phyloP scores from a whole-genome alignment of 805 yeast genomes.

The Pichia rugopelliculosa region DNA sequence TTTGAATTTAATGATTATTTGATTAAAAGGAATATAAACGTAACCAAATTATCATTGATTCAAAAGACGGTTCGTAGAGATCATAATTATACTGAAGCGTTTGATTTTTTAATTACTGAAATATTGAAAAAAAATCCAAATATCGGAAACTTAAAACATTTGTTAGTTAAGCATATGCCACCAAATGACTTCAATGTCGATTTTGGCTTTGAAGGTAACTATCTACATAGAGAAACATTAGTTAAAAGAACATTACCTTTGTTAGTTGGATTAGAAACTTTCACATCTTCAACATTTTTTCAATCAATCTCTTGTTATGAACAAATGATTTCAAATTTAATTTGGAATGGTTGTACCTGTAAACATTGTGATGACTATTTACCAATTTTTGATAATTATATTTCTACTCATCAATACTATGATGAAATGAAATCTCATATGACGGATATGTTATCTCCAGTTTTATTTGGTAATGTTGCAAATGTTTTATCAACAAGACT shows the following conservation, averaged over 20 bases:
- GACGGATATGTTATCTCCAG: slow-evolving; percentile 55
- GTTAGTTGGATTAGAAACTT: slow-evolving; percentile 32
- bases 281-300: slow-evolving; percentile 54
- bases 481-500: slow-evolving; percentile 34
- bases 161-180: slow-evolving; percentile 52
- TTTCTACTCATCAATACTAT: slow-evolving; percentile 58
- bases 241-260: slow-evolving; percentile 43
- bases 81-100: slow-evolving; percentile 45
- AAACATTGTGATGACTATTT: slow-evolving; percentile 41
- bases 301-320: slow-evolving; percentile 62
- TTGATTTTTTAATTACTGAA: slow-evolving; percentile 43
- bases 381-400: slow-evolving; percentile 47
- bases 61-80: slow-evolving; percentile 28
- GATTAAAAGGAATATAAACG: slow-evolving; percentile 20
- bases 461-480: slow-evolving; percentile 47
- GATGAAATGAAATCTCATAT: slow-evolving; percentile 37
- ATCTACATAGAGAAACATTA: slow-evolving; percentile 47
- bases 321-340: slow-evolving; percentile 55
- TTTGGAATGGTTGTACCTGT: slow-evolving; percentile 78
- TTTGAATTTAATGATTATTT: slow-evolving; percentile 29
- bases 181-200: slow-evolving; percentile 49
- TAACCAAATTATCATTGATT: slow-evolving; percentile 32
- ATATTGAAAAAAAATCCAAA: slow-evolving; percentile 33
- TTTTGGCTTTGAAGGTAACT: slow-evolving; percentile 73
- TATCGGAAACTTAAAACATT: slow-evolving; percentile 28